These are phyloP conservation scores for Colletotrichum sp. DNA, from an alignment of 2,329 filamentous ascomycete species.

Conservation along the genomic window DNA sequence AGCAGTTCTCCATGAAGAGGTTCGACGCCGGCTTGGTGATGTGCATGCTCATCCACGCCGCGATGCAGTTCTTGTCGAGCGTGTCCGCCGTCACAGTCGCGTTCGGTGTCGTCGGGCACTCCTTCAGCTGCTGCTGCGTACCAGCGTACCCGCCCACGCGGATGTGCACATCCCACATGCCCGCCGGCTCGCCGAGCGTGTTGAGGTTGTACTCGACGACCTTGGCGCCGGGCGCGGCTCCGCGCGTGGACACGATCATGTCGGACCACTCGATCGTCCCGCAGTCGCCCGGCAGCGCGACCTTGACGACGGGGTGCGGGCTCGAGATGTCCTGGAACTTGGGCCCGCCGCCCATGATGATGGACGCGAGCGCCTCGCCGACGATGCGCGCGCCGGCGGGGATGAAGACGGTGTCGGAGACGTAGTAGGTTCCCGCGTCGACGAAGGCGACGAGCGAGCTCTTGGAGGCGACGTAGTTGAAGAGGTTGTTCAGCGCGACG, in stretches of 20 bases:
- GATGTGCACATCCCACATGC: slow-evolving; percentile 80
- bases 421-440: slow-evolving; percentile 65
- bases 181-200: slow-evolving; percentile 48
- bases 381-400: slow-evolving; percentile 59
- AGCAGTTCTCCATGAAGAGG: slow-evolving; percentile 49
- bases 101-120: slow-evolving; percentile 57
- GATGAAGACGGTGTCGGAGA: slow-evolving; percentile 59
- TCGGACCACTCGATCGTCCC: slow-evolving; percentile 76
- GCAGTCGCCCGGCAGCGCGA: slow-evolving; percentile 66
- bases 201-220: slow-evolving; percentile 77
- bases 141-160: slow-evolving; percentile 76
- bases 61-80: slow-evolving; percentile 39
- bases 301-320: slow-evolving; percentile 69
- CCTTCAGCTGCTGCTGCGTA: slow-evolving; percentile 69
- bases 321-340: slow-evolving; percentile 61
- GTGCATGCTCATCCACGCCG: slow-evolving; percentile 48
- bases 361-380: slow-evolving; percentile 61
- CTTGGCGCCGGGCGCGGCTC: slow-evolving; percentile 69
- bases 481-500: slow-evolving; percentile 67
- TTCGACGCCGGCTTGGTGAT: slow-evolving; percentile 41
- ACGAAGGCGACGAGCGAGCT: slow-evolving; percentile 61
- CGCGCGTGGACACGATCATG: slow-evolving; percentile 73
- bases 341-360: slow-evolving; percentile 60
- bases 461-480: slow-evolving; percentile 57
- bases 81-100: background rate